Conservation (phyloP, 2,329 filamentous ascomycete species). For the Paecilomyces formosus region DNA sequence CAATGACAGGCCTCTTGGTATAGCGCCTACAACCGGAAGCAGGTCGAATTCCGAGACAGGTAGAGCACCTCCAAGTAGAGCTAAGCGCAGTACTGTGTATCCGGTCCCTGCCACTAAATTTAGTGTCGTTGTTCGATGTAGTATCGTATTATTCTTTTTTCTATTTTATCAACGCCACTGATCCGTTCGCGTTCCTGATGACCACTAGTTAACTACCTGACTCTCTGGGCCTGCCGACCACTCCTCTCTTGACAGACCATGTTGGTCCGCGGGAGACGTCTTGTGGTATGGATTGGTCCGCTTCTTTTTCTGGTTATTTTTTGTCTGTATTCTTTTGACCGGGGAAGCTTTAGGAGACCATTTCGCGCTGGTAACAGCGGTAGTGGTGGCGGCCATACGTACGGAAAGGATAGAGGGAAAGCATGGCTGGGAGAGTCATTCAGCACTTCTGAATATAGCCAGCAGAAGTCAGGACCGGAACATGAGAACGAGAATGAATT, state of each 20-base stretch:
- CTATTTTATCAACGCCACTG: not conserved
- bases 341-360: not conserved
- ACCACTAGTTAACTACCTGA: not conserved
- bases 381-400: not conserved
- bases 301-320: not conserved
- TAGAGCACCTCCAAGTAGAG: not conserved
- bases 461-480: not conserved
- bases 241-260: not conserved
- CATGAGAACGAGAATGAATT: not conserved
- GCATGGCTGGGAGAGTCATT: not conserved
- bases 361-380: not conserved
- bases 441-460: not conserved
- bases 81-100: too few species aligned
- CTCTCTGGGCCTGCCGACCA: not conserved
- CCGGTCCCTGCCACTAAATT: not conserved
- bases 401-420: not conserved
- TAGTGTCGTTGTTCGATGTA: not conserved
- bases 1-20: not conserved
- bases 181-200: not conserved
- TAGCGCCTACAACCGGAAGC: not conserved
- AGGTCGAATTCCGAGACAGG: not conserved
- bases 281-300: not conserved
- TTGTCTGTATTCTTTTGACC: not conserved
- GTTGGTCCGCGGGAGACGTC: not conserved
- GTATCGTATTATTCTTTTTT: not conserved